Evolutionary conservation across 495 filamentous ascomycete species (phyloP).

Genomic region (Tuber microsphaerosporum): DNA sequence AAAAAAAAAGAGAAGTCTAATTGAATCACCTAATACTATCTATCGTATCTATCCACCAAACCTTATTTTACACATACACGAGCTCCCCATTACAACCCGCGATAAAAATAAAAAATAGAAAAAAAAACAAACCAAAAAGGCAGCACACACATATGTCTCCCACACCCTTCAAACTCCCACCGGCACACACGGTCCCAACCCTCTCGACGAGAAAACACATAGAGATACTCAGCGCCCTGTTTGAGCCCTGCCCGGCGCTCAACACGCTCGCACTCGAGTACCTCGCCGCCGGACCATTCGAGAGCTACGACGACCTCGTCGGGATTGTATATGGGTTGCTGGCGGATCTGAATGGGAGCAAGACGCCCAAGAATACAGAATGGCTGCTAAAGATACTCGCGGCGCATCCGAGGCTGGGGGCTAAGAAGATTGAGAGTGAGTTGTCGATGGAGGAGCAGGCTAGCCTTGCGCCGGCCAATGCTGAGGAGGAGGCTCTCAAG

Average conservation of each 20-base stretch:
- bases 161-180: conserved; percentile 41
- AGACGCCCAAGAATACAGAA: conserved; percentile 50
- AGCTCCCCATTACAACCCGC: neutral
- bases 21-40: neutral
- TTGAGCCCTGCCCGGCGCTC: conserved; percentile 73
- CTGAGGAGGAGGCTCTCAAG: conserved; percentile 53
- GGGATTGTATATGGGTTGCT: conserved; percentile 54
- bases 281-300: conserved; percentile 57
- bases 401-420: conserved; percentile 84
- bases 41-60: conserved; percentile 3
- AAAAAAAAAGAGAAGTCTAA: neutral
- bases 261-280: conserved; percentile 63
- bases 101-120: neutral
- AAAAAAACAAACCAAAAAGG: neutral
- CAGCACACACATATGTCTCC: neutral
- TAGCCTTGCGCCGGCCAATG: conserved; percentile 52
- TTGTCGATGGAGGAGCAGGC: conserved; percentile 74
- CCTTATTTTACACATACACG: neutral
- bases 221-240: conserved; percentile 69
- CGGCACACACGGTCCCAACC: conserved; percentile 48
- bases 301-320: conserved; percentile 55
- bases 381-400: conserved; percentile 65
- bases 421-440: conserved; percentile 66
- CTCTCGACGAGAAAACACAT: conserved; percentile 54
- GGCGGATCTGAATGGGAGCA: conserved; percentile 50